These are phyloP conservation scores for Amylostereum chailletii DNA, from an alignment of 1,284 basidiomycete genomes.

Conservation along the genomic window DNA sequence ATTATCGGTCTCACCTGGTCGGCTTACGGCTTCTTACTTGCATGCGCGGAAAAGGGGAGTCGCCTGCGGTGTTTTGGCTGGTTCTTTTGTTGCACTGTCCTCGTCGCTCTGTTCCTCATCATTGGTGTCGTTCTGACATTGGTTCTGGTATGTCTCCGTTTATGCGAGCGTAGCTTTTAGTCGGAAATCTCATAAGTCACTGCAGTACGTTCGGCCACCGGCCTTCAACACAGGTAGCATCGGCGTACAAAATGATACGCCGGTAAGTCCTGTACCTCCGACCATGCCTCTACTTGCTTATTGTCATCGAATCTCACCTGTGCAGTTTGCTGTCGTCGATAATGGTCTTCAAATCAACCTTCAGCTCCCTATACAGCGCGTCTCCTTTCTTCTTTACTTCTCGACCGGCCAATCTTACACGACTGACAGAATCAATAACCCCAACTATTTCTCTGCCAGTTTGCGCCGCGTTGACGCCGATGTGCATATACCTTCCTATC, in stretches of 20 bases:
- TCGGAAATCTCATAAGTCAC: not conserved
- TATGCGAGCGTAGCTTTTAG: not conserved
- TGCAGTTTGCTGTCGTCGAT: constrained; percentile 19
- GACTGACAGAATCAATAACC: constrained; percentile 63
- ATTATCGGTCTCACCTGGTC: too few relatives aligned
- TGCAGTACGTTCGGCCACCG: constrained; percentile 75
- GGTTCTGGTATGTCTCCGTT: constrained; percentile 46
- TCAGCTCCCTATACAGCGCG: constrained; percentile 50
- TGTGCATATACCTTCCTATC: constrained; percentile 25
- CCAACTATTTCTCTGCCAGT: constrained; percentile 76
- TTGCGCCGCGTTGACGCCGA: constrained; percentile 65
- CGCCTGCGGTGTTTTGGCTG: constrained; percentile 28
- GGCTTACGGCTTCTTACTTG: too few relatives aligned
- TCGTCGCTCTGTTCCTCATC: constrained; percentile 48
- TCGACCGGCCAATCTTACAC: not conserved
- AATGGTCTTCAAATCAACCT: constrained; percentile 57
- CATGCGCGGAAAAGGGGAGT: constrained; percentile 5
- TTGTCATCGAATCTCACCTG: not conserved
- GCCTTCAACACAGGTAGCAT: constrained; percentile 58
- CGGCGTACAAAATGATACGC: constrained; percentile 27
- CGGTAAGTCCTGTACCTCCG: constrained; percentile 28
- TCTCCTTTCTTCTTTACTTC: constrained; percentile 7
- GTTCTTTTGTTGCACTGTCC: constrained; percentile 58
- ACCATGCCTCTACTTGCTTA: constrained; percentile 13
- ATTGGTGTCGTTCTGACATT: constrained; percentile 61